Base-by-base conservation (phyloP, 768 basidiomycete species). In the Mycena albidolilacea region DNA sequence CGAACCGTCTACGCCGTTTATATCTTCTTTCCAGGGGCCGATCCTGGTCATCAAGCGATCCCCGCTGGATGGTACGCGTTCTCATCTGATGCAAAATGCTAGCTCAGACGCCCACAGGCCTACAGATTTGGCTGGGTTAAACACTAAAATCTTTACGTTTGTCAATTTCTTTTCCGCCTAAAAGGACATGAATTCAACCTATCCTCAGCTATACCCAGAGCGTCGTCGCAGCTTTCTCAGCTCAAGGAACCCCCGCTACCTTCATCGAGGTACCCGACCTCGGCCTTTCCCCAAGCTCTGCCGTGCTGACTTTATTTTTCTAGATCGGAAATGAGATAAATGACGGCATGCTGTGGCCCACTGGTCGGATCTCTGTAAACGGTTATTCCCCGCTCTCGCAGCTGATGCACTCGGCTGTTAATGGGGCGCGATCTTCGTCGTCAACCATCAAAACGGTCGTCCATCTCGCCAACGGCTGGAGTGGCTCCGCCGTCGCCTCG, bases 381-480 rank as follows among this genome's bases (percentile, higher is more conserved):
- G 89, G 89, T 23, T 89, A 86, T 73, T 84, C 85, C 39, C 84
- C 85, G 9, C 82, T 88, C 38, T 91, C 90, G 5, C 88, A 91
- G 78, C 82, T 92, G 21, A 84, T 91, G 38, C 88, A 92, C 73
- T 90, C 90, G 5, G 90, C 90, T 12, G 83, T 86, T 35, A 88
- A 81, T 64, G 91, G 87, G n/a, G 90, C 86, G 4, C 86, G 86
- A 52, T 82, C 82, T 46, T 89, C 83, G 7, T 87, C 87, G 0
- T 84, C 88, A 8, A 81, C 79, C 37, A 83, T 85, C 5, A 87
- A 86, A 76, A 88, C 86, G 48, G 84, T 91, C 81, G 79, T 91
- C 35, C 91, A 91, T 76, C 84, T 91, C 60, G 90, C 90, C 7
- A 90, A 92, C 70, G 90, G 91, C 8, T 92, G 91, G 90, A 82